A percentile compares a stretch with the other conserved stretches of the same genome.
Conservation (phyloP, 2,329 filamentous ascomycete species). For the Elsinoe perseae region DNA sequence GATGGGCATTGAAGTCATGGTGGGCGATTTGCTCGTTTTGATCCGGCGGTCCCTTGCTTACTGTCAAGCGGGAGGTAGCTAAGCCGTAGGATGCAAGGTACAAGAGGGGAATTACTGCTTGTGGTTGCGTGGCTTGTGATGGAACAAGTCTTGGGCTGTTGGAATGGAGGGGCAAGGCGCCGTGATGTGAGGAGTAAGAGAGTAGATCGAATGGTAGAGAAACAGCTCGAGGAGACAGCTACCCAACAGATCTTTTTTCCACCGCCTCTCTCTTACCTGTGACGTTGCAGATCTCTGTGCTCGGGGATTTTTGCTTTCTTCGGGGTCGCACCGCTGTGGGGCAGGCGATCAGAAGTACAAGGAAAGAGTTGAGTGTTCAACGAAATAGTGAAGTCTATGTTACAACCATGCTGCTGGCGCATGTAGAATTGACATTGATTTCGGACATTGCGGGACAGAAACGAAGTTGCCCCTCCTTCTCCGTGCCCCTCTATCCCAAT, state of each 20-base stretch:
- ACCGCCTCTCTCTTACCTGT: slow-evolving; percentile 6
- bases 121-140: slow-evolving; percentile 6
- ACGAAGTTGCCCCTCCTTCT: slow-evolving; percentile 7
- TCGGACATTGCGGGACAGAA: neutral
- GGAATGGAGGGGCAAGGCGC: slow-evolving; percentile 3
- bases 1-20: slow-evolving; percentile 19
- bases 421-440: neutral
- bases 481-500: slow-evolving; percentile 14
- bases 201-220: neutral
- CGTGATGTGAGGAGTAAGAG: neutral
- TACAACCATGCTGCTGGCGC: neutral
- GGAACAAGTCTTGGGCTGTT: neutral
- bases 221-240: neutral
- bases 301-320: slow-evolving; percentile 6
- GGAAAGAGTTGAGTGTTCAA: slow-evolving; percentile 14
- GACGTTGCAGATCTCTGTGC: slow-evolving; percentile 12
- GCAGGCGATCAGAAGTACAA: slow-evolving; percentile 4
- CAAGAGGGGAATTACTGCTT: neutral
- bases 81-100: neutral
- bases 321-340: slow-evolving; percentile 11
- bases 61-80: neutral
- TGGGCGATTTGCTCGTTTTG: slow-evolving; percentile 12
- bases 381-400: neutral
- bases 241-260: slow-evolving; percentile 2
- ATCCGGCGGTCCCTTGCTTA: neutral